Evolutionary conservation across 768 basidiomycete species (phyloP).

Genomic region (Tulasnella sp.): DNA sequence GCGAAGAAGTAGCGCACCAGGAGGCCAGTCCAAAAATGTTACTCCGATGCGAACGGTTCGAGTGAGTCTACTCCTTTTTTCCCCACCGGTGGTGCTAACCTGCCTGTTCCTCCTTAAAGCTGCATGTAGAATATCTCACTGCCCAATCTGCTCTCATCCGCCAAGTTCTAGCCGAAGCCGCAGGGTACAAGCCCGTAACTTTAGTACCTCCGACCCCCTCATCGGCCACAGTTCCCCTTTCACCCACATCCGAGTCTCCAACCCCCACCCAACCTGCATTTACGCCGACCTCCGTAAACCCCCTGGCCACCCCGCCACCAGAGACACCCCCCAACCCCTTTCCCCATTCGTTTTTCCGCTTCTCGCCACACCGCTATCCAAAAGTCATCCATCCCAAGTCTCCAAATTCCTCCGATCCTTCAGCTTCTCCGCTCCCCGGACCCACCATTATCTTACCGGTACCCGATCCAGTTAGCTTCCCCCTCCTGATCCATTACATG

Average conservation of each 20-base stretch:
- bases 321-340: constrained; percentile 41
- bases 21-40: neutral
- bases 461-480: constrained; percentile 60
- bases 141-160: constrained; percentile 63
- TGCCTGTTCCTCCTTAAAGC: constrained; percentile 30
- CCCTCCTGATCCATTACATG: constrained; percentile 65
- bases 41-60: constrained; percentile 36
- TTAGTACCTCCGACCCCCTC: neutral
- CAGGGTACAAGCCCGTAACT: neutral
- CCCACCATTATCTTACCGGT: constrained; percentile 63
- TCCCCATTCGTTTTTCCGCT: constrained; percentile 47
- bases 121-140: constrained; percentile 73
- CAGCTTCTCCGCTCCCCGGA: neutral
- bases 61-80: constrained; percentile 32
- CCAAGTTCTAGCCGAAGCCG: constrained; percentile 10
- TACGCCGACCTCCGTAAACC: constrained; percentile 20
- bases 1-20: constrained; percentile 12
- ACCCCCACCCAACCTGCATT: constrained; percentile 19
- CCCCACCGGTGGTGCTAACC: neutral
- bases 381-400: constrained; percentile 1
- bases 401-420: neutral
- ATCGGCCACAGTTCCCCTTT: constrained; percentile 16
- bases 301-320: constrained; percentile 2
- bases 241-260: constrained; percentile 28
- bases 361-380: constrained; percentile 33